Evolutionary conservation across 371 early-diverging fungal genomes (phyloP).

Genomic region (Mucor piriformis): DNA sequence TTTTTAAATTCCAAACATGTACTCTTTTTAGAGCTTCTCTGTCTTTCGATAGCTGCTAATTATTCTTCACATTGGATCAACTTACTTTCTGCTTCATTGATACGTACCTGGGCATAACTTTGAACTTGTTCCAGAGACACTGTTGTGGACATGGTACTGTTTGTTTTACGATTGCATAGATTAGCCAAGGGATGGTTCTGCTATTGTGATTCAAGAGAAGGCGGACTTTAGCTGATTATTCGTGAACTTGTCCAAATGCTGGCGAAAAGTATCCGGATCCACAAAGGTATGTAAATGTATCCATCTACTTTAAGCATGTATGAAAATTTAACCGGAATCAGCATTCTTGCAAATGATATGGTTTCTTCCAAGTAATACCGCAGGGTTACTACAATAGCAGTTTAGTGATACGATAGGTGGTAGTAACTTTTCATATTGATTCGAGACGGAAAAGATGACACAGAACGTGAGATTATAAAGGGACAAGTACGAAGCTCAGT

Average conservation of each 20-base stretch:
- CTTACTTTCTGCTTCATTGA: background rate
- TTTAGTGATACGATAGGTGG: conserved; percentile 20
- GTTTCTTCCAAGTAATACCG: background rate
- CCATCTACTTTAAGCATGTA: conserved; percentile 39
- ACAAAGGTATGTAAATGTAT: conserved; percentile 17
- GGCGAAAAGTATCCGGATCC: no score
- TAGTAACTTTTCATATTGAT: conserved; percentile 10
- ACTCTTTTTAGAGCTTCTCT: no score
- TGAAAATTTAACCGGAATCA: no score
- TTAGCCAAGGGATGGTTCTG: no score
- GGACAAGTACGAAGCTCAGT: conserved; percentile 44
- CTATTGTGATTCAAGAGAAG: background rate
- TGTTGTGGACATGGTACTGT: no score
- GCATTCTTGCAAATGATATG: no score
- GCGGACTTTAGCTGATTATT: no score
- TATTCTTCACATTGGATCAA: background rate
- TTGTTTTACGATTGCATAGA: background rate
- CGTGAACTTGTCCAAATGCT: no score
- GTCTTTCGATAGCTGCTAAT: background rate
- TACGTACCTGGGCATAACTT: background rate
- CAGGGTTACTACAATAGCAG: conserved; percentile 35
- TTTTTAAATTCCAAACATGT: background rate
- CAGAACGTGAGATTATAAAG: conserved; percentile 53
- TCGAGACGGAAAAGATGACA: conserved; percentile 31
- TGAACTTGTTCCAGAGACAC: background rate